Percentiles rank a stretch among this genome's conserved stretches.
phyloP scores from a whole-genome alignment of 805 yeast genomes.

The Monosporozyma solicola region DNA sequence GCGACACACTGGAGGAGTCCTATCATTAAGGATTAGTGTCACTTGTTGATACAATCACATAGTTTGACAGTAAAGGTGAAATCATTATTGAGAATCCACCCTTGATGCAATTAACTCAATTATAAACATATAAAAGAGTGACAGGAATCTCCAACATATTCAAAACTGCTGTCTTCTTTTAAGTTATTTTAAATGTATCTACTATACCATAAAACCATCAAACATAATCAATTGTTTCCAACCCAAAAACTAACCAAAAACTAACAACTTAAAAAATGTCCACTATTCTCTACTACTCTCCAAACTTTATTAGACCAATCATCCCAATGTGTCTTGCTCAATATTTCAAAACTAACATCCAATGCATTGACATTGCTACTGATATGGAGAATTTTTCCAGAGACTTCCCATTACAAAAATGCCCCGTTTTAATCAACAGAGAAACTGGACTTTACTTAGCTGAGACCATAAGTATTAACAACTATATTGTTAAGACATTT shows the following conservation, averaged over 20 bases:
- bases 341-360: constrained; percentile 51
- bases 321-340: constrained; percentile 42
- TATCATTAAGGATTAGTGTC: too few relatives aligned
- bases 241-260: neutral
- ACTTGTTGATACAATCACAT: too few relatives aligned
- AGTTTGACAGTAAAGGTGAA: too few relatives aligned
- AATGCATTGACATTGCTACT: constrained; percentile 33
- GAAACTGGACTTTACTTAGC: constrained; percentile 57
- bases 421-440: constrained; percentile 64
- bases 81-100: too few relatives aligned
- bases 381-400: constrained; percentile 27
- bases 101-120: too few relatives aligned
- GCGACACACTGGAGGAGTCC: too few relatives aligned
- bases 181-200: too few relatives aligned
- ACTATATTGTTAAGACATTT: constrained; percentile 35
- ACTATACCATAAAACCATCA: neutral
- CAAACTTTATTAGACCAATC: constrained; percentile 38
- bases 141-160: too few relatives aligned
- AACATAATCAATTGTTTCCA: neutral
- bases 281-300: constrained; percentile 3
- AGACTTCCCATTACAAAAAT: constrained; percentile 53
- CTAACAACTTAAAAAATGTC: constrained; percentile 37
- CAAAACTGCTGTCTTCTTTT: too few relatives aligned
- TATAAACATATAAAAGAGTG: too few relatives aligned
- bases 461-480: constrained; percentile 54